A percentile compares a stretch with the other conserved stretches of the same genome.
These are phyloP conservation scores for Trapa bicornis DNA, from an alignment of 345 rosid species.

Conservation along the genomic window DNA sequence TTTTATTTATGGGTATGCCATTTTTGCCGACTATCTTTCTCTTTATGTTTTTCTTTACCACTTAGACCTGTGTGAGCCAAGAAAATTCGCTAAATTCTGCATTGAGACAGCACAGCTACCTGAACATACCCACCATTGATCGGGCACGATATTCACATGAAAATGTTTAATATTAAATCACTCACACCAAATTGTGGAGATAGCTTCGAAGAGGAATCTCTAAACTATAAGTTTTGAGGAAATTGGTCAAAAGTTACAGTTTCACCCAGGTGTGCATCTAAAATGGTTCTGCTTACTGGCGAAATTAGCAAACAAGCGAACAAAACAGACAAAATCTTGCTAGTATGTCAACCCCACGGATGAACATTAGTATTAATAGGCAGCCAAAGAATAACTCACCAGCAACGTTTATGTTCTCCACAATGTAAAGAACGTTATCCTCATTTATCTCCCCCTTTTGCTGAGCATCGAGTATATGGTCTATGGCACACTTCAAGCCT, in stretches of 20 bases:
- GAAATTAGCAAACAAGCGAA: no score
- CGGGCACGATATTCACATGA: no score
- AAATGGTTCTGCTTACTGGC: no score
- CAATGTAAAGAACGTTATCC: constrained; percentile 92
- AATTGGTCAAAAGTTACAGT: no score
- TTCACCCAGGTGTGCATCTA: no score
- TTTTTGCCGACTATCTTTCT: neutral
- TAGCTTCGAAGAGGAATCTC: neutral
- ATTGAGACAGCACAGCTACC: neutral
- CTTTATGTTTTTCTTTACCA: neutral
- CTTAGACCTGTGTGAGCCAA: neutral
- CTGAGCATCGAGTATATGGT: constrained; percentile 83
- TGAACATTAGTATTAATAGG: neutral
- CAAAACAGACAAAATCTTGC: no score
- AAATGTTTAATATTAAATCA: no score
- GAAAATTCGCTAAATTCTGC: neutral
- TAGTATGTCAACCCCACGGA: no score
- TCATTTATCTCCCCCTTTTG: constrained; percentile 90
- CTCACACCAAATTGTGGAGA: neutral
- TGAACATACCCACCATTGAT: no score
- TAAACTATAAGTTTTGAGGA: no score
- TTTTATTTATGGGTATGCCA: neutral
- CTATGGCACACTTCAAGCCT: constrained; percentile 82
- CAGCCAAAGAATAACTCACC: constrained; percentile 24
- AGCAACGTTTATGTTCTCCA: constrained; percentile 96